Evolutionary conservation across 139 green algal species (phyloP), one percentile per base, ranked within the genome.

Genomic region (Haematococcus lacustris): DNA sequence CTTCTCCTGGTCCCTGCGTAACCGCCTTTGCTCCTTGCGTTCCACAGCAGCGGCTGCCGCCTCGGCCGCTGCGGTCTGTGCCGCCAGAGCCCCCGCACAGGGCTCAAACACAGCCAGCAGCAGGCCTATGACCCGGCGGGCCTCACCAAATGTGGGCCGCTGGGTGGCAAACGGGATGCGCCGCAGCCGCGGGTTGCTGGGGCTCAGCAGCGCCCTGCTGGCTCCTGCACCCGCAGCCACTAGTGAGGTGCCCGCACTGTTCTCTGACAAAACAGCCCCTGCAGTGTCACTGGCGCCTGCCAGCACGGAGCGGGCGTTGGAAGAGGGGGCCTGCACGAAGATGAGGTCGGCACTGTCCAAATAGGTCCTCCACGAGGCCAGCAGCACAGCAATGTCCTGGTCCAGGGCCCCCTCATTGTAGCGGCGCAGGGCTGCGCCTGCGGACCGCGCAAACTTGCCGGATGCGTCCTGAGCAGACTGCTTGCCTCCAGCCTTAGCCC

Each of bases 391-490:
- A 32, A 94, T 86, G 37, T 96, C 89, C 0, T 61, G 59, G 1
- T 87, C 51, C 32, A 82, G 63, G 32, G 72, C 77, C 25, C 28
- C 77, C 84, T 98, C 94, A 78, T 98, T 98, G 81, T 96, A 85
- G 3, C 92, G 84, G 1, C 94, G 82, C 50, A 97, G 84, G 23
- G 75, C 71, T 2, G 88, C 90, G 32, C 94, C 94, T 26, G 92
- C 93, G 2, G 89, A 96, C 33, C 88, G 80, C 2, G 87, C 86
- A 66, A 80, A 90, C 78, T 96, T 96, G 51, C 92, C 91, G 28
- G 78, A 89, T 32, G 82, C 87, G 79, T 98, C 83, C 80, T 97
- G 93, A 61, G 51, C 80, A 25, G 89, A 91, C 84, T 98, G 93
- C 78, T 90, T 86, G 60, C 93, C 92, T 35, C 93, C 93, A 38